Base-by-base conservation (phyloP, 2,329 filamentous ascomycete genomes). In the Colletotrichum chrysophilum region DNA sequence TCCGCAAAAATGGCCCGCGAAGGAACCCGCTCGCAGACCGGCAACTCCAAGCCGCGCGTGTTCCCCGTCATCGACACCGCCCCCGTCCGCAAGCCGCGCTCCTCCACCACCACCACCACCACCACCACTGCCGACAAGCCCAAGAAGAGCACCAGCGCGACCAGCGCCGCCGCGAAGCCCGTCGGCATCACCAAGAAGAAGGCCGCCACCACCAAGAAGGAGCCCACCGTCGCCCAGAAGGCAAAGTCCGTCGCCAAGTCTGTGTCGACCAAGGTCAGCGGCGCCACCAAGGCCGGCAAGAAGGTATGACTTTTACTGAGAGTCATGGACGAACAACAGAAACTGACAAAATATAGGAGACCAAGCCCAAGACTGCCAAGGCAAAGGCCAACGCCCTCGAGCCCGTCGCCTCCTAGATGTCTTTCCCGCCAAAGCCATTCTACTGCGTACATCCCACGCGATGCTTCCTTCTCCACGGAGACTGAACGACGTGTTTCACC, bases 1-100 rank as follows among this genome's bases (percentile, higher is more conserved):
- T 32, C 62, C 18, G 43, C 48, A 52, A 69, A 78, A 75, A 89
- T 89, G 88, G 83, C 86, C 79, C 87, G 87, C 80, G 88, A 89
- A 85, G 87, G 87, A 78, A 89, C 88, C 70, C 87, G 88, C 81
- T 90, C 89, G 66, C 83, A 84, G 79, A 90, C 88, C 43, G 88
- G 88, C 86, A 87, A 88, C 84, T 87, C 88, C 77, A 87, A 86
- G 82, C 89, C 89, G 76, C 88, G 89, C 80, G 83, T 90, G 81
- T 87, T 90, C 81, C 81, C 84, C 75, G 83, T 85, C 60, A 81
- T 90, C 80, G 88, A 90, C 81, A 88, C 87, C 16, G 84, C 83
- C 58, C 87, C 88, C 28, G 82, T 84, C 76, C 86, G 88, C 80
- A 85, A 85, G 83, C 85, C 87, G 79, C 84, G 72, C 75, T 58